Conservation (phyloP, 805 yeast genomes). For the Yarrowia osloensis region DNA sequence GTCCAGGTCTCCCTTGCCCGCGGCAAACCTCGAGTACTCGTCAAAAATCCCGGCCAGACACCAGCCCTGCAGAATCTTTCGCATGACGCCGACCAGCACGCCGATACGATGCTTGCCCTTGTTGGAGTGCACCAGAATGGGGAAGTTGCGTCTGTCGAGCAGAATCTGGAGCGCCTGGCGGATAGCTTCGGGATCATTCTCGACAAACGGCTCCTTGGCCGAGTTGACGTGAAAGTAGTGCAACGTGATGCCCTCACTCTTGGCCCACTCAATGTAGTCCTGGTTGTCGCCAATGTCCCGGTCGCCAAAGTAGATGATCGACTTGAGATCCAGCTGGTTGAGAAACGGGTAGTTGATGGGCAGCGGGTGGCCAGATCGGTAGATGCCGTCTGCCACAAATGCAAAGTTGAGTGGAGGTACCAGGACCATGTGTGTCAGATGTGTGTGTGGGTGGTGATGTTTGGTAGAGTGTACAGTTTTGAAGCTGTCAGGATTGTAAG, state of each 20-base stretch:
- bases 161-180: constrained; percentile 44
- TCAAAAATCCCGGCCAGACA: constrained; percentile 88
- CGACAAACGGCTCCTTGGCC: constrained; percentile 71
- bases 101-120: constrained; percentile 98
- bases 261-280: constrained; percentile 72
- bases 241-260: constrained; percentile 53
- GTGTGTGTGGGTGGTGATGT: neutral
- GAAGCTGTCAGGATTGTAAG: no score
- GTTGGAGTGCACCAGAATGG: constrained; percentile 86
- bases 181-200: constrained; percentile 60
- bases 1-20: constrained; percentile 37
- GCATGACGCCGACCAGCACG: constrained; percentile 84
- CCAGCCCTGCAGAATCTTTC: constrained; percentile 91
- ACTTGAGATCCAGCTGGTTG: constrained; percentile 64
- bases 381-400: constrained; percentile 81
- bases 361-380: constrained; percentile 93
- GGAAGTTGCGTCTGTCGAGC: constrained; percentile 63
- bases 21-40: constrained; percentile 87
- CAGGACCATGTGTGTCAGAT: constrained; percentile 32
- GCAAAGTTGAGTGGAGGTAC: constrained; percentile 94
- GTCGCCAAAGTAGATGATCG: constrained; percentile 70
- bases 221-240: constrained; percentile 66
- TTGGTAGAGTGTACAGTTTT: no score
- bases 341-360: constrained; percentile 81
- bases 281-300: constrained; percentile 50